Base-by-base conservation (phyloP, 371 early-diverging fungal species). In the Sporodiniella umbellata region DNA sequence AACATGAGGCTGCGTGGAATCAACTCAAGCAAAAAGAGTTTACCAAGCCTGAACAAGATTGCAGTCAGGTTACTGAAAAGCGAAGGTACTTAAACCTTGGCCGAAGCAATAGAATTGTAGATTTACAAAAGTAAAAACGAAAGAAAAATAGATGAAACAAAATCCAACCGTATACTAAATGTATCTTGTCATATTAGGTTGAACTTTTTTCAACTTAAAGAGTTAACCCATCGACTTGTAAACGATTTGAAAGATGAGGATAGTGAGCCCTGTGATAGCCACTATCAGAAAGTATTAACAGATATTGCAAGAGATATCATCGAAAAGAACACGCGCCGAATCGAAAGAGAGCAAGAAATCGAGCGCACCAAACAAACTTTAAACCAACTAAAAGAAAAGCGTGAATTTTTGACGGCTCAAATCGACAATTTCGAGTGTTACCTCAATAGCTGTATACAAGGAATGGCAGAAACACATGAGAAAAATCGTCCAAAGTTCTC, bases 301-400 rank as follows among this genome's bases (percentile, higher is more conserved):
- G 74, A 88, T 44, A 94, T 98, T 60, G 96, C 93, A 1, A 75
- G 72, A 44, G 96, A 96, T 62, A 93, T 99, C 68, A 84, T 93
- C 18, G 93, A 90, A 53, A 96, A 96, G 70, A 90, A 93, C 56
- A 77, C 86, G 14, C 85, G 95, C 7, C 85, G 96, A 21, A 64
- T 80, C 25, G 85, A 89, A 56, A 80, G 95, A 17, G 75, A 84
- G 4, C 63, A 70, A 1, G 98, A 98, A 56, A 60, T 93, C 40
- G 58, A 67, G 15, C 77, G 84, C 33, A 78, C 96, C 45, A 78
- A 81, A 33, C 75, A 83, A 39, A 98, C 98, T 10, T 67, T 98
- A 22, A 57, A 61, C 8, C 85, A 91, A 68, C 74, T 99, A 62
- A 74, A 85, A 42, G 88, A 91, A 48, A 96, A 95, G 70, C 62